Evolutionary conservation across 345 rosid species (phyloP), one percentile per base, ranked within the genome.

Genomic region (Hypericum androsaemum): DNA sequence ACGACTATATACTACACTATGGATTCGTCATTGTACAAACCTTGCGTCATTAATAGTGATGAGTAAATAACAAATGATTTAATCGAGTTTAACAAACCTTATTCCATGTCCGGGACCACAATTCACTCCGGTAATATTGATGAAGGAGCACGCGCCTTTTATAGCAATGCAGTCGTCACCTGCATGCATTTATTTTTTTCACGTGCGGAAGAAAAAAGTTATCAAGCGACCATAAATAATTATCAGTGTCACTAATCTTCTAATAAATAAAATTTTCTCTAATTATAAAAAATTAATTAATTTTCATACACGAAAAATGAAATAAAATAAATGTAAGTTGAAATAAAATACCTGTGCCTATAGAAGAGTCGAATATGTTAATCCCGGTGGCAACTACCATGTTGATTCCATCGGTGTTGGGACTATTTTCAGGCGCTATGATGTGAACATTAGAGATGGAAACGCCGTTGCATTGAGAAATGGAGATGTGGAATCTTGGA

Each of bases 71-170:
- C 10, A 12, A 22, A 14, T 5, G 12, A 53, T 0, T 7, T 54
- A 6, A 7, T 15, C 11, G 0, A 11, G 5, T 7, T 32, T 41
- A 13, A 28, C 6, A 12, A 6, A 68, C 74, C 74, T 73, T 6
- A 68, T 73, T 5, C 77, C 77, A 54, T 73, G 77, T 8, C 74
- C 71, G 0, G 74, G 77, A 7, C 74, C 77, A 14, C 77, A 73
- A 0, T 5, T 8, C 8, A 64, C 16, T 0, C 52, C 50, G 3
- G 45, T 37, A 12, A 68, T 47, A 39, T 64, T 53, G 6, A 73
- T 55, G 0, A 22, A 8, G 22, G 53, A 64, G 1, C 59, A 50
- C 0, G 57, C 65, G 0, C 47, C 48, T 5, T 50, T 50, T 9
- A 68, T 50, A 10, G 77, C 62, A 28, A 73, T 14, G 37, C 74